Base-by-base conservation (phyloP, 2,329 filamentous ascomycete genomes). In the Arthrobotrys iridis region DNA sequence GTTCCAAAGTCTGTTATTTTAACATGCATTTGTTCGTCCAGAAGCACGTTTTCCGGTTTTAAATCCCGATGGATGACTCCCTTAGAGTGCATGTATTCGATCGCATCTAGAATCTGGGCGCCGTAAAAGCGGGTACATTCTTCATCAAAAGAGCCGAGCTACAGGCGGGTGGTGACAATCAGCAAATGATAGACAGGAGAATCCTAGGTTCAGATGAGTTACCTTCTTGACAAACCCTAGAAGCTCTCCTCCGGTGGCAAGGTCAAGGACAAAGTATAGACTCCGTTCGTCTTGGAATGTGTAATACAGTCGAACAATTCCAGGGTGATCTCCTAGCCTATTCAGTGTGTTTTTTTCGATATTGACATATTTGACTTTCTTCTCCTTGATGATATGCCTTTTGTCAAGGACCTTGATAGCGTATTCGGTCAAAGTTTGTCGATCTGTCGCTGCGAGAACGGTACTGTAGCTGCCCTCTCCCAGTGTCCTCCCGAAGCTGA, bases 321-420 rank as follows among this genome's bases (percentile, higher is more conserved):
- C 95, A 4, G 95, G 95, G 80, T 99, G 95, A 77, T 99, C 94
- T 2, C 94, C 98, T 70, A 99, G 85, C 77, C 95, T 90, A 81
- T 99, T 99, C 66, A 99, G 85, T 0, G 95, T 98, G 83, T 99
- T 94, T 84, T 97, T 97, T 83, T 99, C 95, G 80, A 99, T 99
- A 83, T 98, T 99, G 83, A 99, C 95, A 81, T 99, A 99, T 86
- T 99, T 99, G 80, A 99, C 96, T 86, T 99, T 99, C 83, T 97
- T 98, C 84, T 99, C 95, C 83, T 98, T 99, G 85, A 99, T 99
- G 81, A 99, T 99, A 82, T 99, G 95, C 80, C 93, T 89, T 84
- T 99, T 99, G 83, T 99, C 95, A 50, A 99, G 87, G 13, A 99
- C 94, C 82, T 99, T 99, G 83, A 99, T 93, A 24, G 95, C 95